Conservation (phyloP, 805 yeast species). For the Ogataea salicorniae region DNA sequence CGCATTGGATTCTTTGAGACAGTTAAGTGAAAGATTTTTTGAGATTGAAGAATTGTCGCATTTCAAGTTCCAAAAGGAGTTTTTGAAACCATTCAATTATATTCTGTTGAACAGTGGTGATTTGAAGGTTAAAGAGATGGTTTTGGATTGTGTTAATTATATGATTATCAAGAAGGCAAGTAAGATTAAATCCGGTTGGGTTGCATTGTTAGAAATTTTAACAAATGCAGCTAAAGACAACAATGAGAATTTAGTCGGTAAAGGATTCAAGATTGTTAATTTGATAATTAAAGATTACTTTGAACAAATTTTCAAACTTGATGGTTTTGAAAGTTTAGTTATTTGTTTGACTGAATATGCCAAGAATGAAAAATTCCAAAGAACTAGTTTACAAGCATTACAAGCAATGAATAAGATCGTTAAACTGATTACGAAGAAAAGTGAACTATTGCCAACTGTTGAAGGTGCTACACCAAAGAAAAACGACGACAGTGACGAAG, state of each 20-base stretch:
- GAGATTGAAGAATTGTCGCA: slow-evolving; percentile 93
- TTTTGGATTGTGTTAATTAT: slow-evolving; percentile 81
- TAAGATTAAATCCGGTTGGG: slow-evolving; percentile 91
- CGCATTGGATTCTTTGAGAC: slow-evolving; percentile 92
- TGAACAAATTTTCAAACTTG: slow-evolving; percentile 62
- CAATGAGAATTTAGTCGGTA: slow-evolving; percentile 53
- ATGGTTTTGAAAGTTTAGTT: slow-evolving; percentile 62
- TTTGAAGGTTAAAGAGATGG: slow-evolving; percentile 77
- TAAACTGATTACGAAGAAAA: slow-evolving; percentile 48
- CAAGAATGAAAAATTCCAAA: slow-evolving; percentile 79
- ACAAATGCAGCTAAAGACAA: slow-evolving; percentile 63
- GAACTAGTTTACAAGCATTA: slow-evolving; percentile 72
- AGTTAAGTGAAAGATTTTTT: slow-evolving; percentile 84
- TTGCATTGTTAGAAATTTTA: slow-evolving; percentile 74
- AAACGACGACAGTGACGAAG: slow-evolving; percentile 4
- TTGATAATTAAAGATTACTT: slow-evolving; percentile 58
- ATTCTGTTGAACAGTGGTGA: slow-evolving; percentile 65
- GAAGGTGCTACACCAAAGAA: no score
- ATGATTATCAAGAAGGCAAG: slow-evolving; percentile 73
- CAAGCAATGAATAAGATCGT: slow-evolving; percentile 65
- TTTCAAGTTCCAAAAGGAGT: slow-evolving; percentile 92
- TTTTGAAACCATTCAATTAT: slow-evolving; percentile 83
- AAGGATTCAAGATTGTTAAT: slow-evolving; percentile 59
- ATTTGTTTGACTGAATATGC: slow-evolving; percentile 74
- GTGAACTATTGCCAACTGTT: slow-evolving; percentile 6